These are phyloP conservation scores for Globisporangium mamillatum DNA, from an alignment of 352 stramenopile species.

Conservation along the genomic window DNA sequence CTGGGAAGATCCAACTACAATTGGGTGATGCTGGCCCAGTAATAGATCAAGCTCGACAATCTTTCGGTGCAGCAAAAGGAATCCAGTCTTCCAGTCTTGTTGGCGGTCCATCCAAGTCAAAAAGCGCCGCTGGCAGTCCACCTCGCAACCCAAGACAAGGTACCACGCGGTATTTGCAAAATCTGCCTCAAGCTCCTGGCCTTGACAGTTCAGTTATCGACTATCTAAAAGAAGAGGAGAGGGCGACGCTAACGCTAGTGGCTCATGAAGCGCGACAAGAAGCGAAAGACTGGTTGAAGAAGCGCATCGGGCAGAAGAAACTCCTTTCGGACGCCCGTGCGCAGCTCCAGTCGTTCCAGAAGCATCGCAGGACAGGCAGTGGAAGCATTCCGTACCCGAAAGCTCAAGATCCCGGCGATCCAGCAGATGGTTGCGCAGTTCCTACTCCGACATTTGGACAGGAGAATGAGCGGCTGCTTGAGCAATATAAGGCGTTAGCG, in stretches of 20 bases:
- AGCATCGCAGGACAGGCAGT: constrained; percentile 42
- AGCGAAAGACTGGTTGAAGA: constrained; percentile 66
- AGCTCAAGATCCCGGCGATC: not conserved
- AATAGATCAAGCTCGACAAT: not conserved
- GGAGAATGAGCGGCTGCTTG: constrained; percentile 39
- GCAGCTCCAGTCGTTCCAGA: constrained; percentile 45
- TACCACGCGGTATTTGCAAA: constrained; percentile 17
- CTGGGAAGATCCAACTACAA: not conserved
- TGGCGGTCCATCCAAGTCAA: not conserved
- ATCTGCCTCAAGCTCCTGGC: constrained; percentile 23
- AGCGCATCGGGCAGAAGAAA: constrained; percentile 76
- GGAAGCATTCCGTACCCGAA: constrained; percentile 26
- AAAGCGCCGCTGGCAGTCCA: constrained; percentile 9
- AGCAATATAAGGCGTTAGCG: constrained; percentile 45
- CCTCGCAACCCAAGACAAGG: constrained; percentile 7
- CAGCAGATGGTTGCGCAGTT: not conserved
- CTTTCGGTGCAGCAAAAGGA: not conserved
- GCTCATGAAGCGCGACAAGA: constrained; percentile 63
- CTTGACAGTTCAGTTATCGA: constrained; percentile 32
- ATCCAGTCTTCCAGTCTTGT: not conserved
- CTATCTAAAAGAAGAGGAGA: constrained; percentile 60
- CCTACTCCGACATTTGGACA: constrained; percentile 6
- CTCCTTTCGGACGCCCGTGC: constrained; percentile 62
- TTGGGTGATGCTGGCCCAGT: not conserved
- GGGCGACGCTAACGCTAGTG: constrained; percentile 59